Evolutionary conservation across 352 stramenopile genomes (phyloP), one percentile per base, ranked within the genome.

Genomic region (Pythium rhizo-oryzae): DNA sequence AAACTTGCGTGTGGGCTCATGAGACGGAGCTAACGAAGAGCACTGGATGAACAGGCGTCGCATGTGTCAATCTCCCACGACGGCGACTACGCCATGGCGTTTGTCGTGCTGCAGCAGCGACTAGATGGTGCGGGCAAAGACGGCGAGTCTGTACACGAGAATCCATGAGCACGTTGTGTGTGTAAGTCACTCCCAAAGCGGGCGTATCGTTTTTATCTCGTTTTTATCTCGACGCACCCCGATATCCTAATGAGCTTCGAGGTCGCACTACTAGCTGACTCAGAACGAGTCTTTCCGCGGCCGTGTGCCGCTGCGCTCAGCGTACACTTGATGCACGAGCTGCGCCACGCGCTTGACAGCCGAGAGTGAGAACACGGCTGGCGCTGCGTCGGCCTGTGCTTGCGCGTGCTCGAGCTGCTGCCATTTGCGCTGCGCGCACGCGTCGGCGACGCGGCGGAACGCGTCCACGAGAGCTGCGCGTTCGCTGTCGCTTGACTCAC

Each of bases 51-150:
- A 21, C 63, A 93, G 81, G 80, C 84, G 0, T 54, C 82, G 16
- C 79, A 85, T 49, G 84, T 94, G 30, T 93, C 85, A 41, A 74
- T 96, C 33, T 93, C 85, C 12, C 88, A 96, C 50, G 88, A 96
- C 60, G 75, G 81, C n/a, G 80, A 94, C 69, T 93, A 93, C 71
- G 87, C 88, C 13, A 62, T 93, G 37, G 88, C 88, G 7, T 90
- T 90, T 56, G 88, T 96, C 47, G 67, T 96, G 21, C 70, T 96
- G 25, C 78, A 91, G 57, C 84, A 91, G 47, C 62, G 74, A 33
- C 2, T 33, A 33, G 37, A 68, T 13, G 13, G 51, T 5, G n/a
- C 13, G 8, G 16, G 30, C 23, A 24, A 28, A 37, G 8, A 41
- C 1, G 8, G 35, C 16, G 19, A 23, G 19, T 47, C 52, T 41